Evolutionary conservation across 768 basidiomycete genomes (phyloP), one percentile per base, ranked within the genome.

Genomic region (Auriscalpium microsporum): DNA sequence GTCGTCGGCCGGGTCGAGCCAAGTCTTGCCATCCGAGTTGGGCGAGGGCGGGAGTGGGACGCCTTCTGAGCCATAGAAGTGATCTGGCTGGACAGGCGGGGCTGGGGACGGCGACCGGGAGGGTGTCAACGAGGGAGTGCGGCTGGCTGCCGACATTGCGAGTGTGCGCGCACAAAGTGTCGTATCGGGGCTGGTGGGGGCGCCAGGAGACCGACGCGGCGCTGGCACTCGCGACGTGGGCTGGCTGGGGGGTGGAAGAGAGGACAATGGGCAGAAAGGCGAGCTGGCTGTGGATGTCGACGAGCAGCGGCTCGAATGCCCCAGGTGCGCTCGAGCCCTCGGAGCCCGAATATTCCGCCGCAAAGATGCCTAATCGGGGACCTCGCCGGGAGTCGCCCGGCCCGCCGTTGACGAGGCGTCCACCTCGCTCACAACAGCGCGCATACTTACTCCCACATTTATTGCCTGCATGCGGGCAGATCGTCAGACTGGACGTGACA

Each of bases 1-100:
- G 73, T 92, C 90, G 64, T 90, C 87, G 33, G 76, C 75, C n/a
- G 90, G 90, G 61, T 83, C 79, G 36, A 90, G 74, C 81, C 83
- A 88, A 38, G 76, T 73, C 58, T 78, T 77, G 33, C 80, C 80
- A 58, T 82, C 78, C 2, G 83, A 84, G 57, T 77, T 67, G 10
- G 86, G 85, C 8, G 86, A 87, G 8, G 79, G 81, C 2, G 80
- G 80, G 0, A 74, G 59, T 10, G 68, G 67, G 13, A 62, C 54
- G 48, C 60, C 73, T 21, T 82, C 80, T 42, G 76, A 69, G 37
- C 82, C 81, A 64, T 90, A 92, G 67, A 92, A 92, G 66, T 91
- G 90, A 71, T 92, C 87, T 36, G 90, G 90, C 63, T 90, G 89
- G 0, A 80, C 74, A 37, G 73, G 74, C 34, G 67, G 67, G 6